These are phyloP conservation scores for Pittosporum tobira DNA, from an alignment of 129 eudicot species.

Conservation along the genomic window DNA sequence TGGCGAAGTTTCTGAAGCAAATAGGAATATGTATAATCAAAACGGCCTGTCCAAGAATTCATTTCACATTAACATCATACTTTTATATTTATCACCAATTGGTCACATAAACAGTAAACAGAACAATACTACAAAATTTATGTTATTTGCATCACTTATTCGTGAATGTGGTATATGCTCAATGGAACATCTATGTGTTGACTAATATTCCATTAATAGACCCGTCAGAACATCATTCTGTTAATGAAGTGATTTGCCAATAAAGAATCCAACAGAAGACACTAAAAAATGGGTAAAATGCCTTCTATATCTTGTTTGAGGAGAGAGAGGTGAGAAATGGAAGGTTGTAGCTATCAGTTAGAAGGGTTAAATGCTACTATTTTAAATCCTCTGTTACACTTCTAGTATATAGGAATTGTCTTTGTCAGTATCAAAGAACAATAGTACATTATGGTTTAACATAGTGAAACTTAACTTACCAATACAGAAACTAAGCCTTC, in stretches of 20 bases:
- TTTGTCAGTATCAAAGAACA: neutral
- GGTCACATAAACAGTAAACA: neutral
- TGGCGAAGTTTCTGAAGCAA: conserved; percentile 45
- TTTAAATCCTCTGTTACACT: neutral
- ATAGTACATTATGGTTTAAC: neutral
- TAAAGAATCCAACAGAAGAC: too few species aligned
- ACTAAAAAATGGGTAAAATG: neutral
- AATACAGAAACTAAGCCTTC: conserved; percentile 72
- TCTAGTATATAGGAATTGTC: too few species aligned
- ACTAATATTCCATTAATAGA: too few species aligned
- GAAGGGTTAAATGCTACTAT: neutral
- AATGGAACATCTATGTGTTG: too few species aligned
- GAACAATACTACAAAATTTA: neutral
- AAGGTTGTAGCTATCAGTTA: neutral
- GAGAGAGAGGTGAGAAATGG: neutral
- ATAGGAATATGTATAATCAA: conserved; percentile 79
- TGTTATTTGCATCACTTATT: too few species aligned
- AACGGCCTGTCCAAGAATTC: conserved; percentile 57
- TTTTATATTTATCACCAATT: neutral
- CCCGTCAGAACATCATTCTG: neutral
- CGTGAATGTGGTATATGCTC: neutral
- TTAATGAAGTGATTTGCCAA: neutral
- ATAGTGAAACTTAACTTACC: conserved; percentile 44
- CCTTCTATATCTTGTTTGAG: neutral
- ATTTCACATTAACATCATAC: conserved; percentile 3